Base-by-base conservation (phyloP, 2,329 filamentous ascomycete species). In the Purpureocillium lavendulum region DNA sequence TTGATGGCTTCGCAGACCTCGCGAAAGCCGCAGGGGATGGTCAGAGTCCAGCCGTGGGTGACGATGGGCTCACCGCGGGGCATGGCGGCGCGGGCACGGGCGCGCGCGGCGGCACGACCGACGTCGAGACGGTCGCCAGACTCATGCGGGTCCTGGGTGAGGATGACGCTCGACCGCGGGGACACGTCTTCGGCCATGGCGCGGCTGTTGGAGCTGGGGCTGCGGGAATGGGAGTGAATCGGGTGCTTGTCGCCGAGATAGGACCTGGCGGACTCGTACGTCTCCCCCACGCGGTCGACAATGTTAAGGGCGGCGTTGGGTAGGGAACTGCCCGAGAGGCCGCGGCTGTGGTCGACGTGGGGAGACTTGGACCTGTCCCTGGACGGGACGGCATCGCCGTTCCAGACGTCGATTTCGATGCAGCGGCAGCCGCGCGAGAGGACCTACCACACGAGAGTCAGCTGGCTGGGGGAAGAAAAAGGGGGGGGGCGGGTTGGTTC, bases 341-440 rank as follows among this genome's bases (percentile, higher is more conserved):
- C 65, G 28, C 66, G 65, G 40, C 61, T 62, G 46, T 77, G 73
- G 7, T 65, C 61, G 9, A 52, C 52, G 41, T 60, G 61, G 13
- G 62, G 58, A 1, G 65, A 62, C 35, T 60, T 67, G 21, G 63
- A 60, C 16, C 55, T 46, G 30, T 43, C 49, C 5, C 56, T 58
- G 5, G 56, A 58, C 4, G 60, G 55, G 33, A 58, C 59, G 14
- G 66, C 58, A 45, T 75, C 67, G 11, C 87, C 86, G 59, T 96
- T 86, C 85, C 89, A 95, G 3, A 96, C 87, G 55, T 96, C 90
- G 40, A 96, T 92, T 59, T 96, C 89, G 35, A 96, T 87, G 54
- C 88, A 96, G 45, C 89, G 80, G 54, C 89, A 94, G 35, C 86
- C 85, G 38, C 79, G 74, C 29, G 76, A 69, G 11, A 96, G 76